phyloP scores from a whole-genome alignment of 768 basidiomycete species.

The Suillus occidentalis region DNA sequence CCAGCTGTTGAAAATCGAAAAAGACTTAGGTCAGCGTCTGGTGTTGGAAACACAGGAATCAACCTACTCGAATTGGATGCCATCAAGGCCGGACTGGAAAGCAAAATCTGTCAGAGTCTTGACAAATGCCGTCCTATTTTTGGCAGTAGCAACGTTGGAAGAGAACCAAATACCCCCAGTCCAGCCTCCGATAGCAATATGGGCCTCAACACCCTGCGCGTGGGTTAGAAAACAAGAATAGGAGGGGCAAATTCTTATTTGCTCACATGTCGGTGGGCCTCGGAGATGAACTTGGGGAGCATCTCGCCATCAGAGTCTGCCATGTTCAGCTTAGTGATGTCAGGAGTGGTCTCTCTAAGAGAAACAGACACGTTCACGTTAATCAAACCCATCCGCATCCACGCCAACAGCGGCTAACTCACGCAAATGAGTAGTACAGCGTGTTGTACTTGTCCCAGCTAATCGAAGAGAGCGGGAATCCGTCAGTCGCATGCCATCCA shows the following conservation, averaged over 20 bases:
- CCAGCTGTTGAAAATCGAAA: constrained; percentile 56
- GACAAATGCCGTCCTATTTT: constrained; percentile 65
- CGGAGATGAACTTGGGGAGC: constrained; percentile 56
- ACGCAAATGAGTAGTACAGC: constrained; percentile 69
- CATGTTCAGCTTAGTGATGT: constrained; percentile 33
- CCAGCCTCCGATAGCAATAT: constrained; percentile 72
- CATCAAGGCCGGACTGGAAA: constrained; percentile 51
- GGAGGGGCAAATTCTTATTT: background rate
- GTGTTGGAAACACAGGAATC: background rate
- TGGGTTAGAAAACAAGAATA: background rate
- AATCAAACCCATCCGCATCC: background rate
- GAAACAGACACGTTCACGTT: background rate
- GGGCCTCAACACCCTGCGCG: constrained; percentile 52
- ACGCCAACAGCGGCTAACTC: constrained; percentile 18
- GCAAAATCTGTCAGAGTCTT: constrained; percentile 53
- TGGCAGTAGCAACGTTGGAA: constrained; percentile 51
- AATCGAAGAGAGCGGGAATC: constrained; percentile 53
- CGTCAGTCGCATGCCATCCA: constrained; percentile 56
- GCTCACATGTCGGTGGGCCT: constrained; percentile 39
- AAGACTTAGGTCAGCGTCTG: constrained; percentile 2
- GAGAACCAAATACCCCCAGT: constrained; percentile 65
- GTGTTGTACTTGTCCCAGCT: constrained; percentile 77
- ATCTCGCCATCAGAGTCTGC: constrained; percentile 45
- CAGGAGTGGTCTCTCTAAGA: constrained; percentile 35
- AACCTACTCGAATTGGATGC: constrained; percentile 42